A percentile compares a stretch with the other conserved stretches of the same genome.
phyloP scores from a whole-genome alignment of 2,329 filamentous ascomycete species.

The Macrophomina tecta region DNA sequence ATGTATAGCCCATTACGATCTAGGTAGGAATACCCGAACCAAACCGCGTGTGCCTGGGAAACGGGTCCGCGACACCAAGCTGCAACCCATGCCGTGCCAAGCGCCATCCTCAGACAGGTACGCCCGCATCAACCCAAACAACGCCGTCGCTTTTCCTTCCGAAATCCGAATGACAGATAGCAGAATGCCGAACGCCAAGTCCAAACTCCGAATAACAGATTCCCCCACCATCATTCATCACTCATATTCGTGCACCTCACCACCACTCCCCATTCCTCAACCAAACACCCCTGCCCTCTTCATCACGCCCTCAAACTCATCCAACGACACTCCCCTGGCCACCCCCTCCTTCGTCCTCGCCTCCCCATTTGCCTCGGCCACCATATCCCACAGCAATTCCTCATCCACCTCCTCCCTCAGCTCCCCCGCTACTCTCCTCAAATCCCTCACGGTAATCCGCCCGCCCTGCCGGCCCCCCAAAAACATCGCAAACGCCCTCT shows the following conservation, averaged over 20 bases:
- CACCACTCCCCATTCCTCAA: constrained; percentile 48
- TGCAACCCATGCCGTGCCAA: background rate
- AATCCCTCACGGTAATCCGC: constrained; percentile 79
- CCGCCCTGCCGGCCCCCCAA: constrained; percentile 61
- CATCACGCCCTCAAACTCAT: constrained; percentile 90
- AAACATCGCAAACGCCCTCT: constrained; percentile 83
- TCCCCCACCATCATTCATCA: background rate
- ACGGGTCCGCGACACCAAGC: background rate
- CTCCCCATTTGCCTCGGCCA: constrained; percentile 83
- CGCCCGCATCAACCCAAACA: background rate
- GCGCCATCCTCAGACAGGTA: background rate
- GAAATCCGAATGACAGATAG: background rate
- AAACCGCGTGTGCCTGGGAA: background rate
- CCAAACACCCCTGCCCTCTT: constrained; percentile 81
- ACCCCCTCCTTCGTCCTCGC: constrained; percentile 54
- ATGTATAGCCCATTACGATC: background rate
- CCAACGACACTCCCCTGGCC: constrained; percentile 70
- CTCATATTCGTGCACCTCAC: background rate
- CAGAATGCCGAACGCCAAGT: constrained; percentile 5
- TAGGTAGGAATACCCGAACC: background rate
- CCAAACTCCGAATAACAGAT: background rate
- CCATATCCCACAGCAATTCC: constrained; percentile 88
- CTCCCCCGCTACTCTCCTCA: constrained; percentile 78
- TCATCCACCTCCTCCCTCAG: constrained; percentile 86
- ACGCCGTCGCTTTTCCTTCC: constrained; percentile 4